Evolutionary conservation across 225 moss, liverwort and hornwort genomes (phyloP).

Genomic region (Bryum argenteum): DNA sequence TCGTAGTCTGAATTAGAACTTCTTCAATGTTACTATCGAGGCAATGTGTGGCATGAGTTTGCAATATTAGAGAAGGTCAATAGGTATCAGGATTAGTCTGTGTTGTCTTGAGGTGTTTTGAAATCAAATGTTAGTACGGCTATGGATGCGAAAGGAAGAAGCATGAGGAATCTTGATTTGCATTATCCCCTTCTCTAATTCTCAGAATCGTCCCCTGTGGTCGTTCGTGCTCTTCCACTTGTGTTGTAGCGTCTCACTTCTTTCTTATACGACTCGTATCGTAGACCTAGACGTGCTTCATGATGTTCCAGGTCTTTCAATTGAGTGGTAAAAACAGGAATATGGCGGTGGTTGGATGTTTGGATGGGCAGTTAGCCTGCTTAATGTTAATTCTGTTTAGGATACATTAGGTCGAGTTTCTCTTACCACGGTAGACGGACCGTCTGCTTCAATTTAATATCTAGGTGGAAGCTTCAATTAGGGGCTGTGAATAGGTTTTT

Average conservation of each 20-base stretch:
- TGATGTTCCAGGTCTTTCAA: slow-evolving; percentile 4
- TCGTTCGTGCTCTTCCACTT: background rate
- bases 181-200: background rate
- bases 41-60: background rate
- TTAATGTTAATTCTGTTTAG: background rate
- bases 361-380: background rate
- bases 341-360: background rate
- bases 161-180: background rate
- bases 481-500: too few species aligned
- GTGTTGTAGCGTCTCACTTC: slow-evolving; percentile 1
- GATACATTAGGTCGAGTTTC: background rate
- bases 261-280: background rate
- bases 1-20: too few species aligned
- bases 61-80: background rate
- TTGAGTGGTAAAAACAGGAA: slow-evolving; percentile 8
- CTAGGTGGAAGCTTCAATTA: too few species aligned
- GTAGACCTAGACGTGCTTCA: background rate
- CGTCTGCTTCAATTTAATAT: too few species aligned
- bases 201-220: background rate
- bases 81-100: background rate
- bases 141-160: background rate
- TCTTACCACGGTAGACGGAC: background rate
- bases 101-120: background rate
- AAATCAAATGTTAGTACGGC: background rate
- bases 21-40: background rate